Conservation (phyloP, 2,329 filamentous ascomycete species). For the Calonectria henricotiae region DNA sequence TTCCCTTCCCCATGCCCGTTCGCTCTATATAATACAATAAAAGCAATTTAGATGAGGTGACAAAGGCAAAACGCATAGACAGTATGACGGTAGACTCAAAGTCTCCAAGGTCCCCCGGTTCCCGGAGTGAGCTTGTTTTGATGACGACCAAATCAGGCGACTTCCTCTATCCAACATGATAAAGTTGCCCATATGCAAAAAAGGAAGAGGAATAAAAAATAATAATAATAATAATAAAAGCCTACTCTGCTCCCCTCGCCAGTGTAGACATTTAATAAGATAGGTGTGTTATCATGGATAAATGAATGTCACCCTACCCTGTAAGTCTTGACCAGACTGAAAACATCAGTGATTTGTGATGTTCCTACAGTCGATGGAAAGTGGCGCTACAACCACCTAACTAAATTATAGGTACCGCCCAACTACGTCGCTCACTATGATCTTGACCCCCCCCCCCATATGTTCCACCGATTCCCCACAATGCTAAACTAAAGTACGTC, state of each 20-base stretch:
- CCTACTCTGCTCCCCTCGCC: too few species aligned
- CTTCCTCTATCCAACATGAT: conserved; percentile 6
- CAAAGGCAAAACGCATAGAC: background rate
- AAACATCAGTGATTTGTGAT: background rate
- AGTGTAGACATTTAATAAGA: background rate
- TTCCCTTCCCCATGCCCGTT: background rate
- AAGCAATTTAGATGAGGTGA: background rate
- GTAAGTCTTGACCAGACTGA: background rate
- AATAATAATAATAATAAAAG: too few species aligned
- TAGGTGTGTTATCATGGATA: background rate
- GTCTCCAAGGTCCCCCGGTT: background rate
- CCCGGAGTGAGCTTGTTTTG: background rate
- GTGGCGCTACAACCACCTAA: conserved; percentile 1
- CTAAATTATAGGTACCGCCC: background rate
- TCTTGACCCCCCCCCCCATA: conserved; percentile 36
- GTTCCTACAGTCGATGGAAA: conserved; percentile 2
- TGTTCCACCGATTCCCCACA: conserved; percentile 38
- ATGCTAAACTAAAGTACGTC: conserved; percentile 19
- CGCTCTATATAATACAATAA: background rate
- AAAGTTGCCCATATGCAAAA: background rate
- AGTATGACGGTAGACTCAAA: background rate
- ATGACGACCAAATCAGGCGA: conserved; percentile 13
- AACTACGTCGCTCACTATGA: conserved; percentile 5
- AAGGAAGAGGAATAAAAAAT: background rate
- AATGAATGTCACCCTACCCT: background rate